Conservation (phyloP, 495 filamentous ascomycete species). For the Lasiosphaeria miniovina region DNA sequence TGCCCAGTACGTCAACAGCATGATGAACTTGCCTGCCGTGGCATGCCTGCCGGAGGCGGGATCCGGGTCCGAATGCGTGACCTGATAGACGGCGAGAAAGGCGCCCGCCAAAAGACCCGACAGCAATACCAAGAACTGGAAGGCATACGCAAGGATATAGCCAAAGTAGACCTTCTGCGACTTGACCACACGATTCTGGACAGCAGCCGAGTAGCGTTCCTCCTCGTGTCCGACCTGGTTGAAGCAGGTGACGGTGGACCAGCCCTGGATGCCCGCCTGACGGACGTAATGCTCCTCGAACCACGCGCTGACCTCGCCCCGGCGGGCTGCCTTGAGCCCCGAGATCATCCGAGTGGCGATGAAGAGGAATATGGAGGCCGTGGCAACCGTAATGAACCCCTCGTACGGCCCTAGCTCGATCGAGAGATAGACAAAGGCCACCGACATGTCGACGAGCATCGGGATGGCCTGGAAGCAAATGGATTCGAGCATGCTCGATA, state of each 20-base stretch:
- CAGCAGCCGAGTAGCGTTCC: constrained; percentile 53
- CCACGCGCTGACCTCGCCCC: constrained; percentile 35
- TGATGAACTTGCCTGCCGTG: constrained; percentile 68
- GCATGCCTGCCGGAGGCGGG: constrained; percentile 21
- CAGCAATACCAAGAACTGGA: constrained; percentile 60
- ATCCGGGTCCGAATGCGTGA: constrained; percentile 41
- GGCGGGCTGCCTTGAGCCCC: constrained; percentile 33
- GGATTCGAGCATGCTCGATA: constrained; percentile 63
- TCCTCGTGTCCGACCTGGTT: constrained; percentile 67
- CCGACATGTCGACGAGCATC: constrained; percentile 66
- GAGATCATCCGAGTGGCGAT: constrained; percentile 53
- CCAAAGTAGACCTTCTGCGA: constrained; percentile 40
- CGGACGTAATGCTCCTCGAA: constrained; percentile 60
- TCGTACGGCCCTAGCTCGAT: constrained; percentile 70
- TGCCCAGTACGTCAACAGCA: constrained; percentile 68
- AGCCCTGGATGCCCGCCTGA: constrained; percentile 62
- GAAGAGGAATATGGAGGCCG: constrained; percentile 61
- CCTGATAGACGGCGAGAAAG: constrained; percentile 66
- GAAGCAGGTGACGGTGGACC: constrained; percentile 70
- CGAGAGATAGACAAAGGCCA: constrained; percentile 69
- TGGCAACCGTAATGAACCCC: constrained; percentile 63
- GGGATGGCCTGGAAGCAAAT: constrained; percentile 66
- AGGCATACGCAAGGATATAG: constrained; percentile 44
- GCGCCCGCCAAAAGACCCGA: constrained; percentile 60
- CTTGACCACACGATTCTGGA: constrained; percentile 40